Evolutionary conservation across 257 asterid species (phyloP).

Genomic region (Mitragyna speciosa): DNA sequence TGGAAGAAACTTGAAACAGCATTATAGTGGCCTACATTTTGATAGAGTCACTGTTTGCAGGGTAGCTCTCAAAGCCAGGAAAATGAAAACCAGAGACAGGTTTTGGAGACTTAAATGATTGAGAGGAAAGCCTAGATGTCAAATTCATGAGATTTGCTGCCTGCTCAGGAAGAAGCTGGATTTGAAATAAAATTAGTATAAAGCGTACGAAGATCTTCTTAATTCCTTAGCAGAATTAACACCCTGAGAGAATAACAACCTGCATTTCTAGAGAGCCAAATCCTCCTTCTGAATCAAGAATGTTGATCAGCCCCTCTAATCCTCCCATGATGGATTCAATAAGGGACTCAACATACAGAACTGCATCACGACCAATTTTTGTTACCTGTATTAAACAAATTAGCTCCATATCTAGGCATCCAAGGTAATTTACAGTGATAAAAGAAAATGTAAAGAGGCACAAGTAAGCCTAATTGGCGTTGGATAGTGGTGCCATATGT

Average conservation of each 20-base stretch:
- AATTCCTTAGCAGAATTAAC: slow-evolving; percentile 19
- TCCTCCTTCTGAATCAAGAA: slow-evolving; percentile 99
- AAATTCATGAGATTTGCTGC: slow-evolving; percentile 96
- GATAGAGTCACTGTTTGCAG: slow-evolving; percentile 79
- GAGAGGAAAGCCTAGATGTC: slow-evolving; percentile 75
- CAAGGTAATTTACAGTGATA: background rate
- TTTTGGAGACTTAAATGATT: slow-evolving; percentile 81
- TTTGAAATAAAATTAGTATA: slow-evolving; percentile 34
- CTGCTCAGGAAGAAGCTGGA: slow-evolving; percentile 97
- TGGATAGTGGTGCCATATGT: background rate
- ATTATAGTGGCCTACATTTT: slow-evolving; percentile 58
- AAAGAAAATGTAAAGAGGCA: background rate
- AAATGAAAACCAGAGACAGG: slow-evolving; percentile 77
- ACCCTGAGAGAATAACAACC: slow-evolving; percentile 52
- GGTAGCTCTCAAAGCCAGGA: slow-evolving; percentile 94
- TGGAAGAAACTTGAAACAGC: slow-evolving; percentile 3
- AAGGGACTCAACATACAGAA: slow-evolving; percentile 92
- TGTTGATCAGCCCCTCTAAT: slow-evolving; percentile 93
- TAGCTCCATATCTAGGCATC: background rate
- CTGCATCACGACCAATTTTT: slow-evolving; percentile 94
- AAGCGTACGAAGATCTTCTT: slow-evolving; percentile 21
- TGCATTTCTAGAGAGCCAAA: slow-evolving; percentile 97
- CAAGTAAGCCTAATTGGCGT: background rate
- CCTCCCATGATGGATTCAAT: slow-evolving; percentile 99
- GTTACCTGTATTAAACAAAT: slow-evolving; percentile 59